Evolutionary conservation across 2,329 filamentous ascomycete genomes (phyloP), one percentile per base, ranked within the genome.

Genomic region (Lachnellula suecica): DNA sequence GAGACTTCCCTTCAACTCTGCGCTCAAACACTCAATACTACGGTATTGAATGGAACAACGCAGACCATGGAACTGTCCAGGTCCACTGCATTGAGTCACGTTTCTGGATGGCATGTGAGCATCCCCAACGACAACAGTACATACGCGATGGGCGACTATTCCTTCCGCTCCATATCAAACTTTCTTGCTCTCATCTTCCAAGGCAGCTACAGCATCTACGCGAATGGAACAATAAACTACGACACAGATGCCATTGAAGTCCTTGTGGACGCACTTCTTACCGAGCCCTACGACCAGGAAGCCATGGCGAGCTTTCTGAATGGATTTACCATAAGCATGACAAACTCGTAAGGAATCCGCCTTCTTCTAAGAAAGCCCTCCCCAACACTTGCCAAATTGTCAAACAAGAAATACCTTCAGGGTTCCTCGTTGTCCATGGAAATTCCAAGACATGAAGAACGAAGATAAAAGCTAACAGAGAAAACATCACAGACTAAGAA

Each of bases 1-100:
- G 27, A 31, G 15, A 10, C 27, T 10, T 31, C 27, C 9, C 27
- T 31, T 31, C 4, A 31, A 31, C 27, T 31, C 27, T 31, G 27
- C 27, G 15, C 27, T 13, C 15, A 31, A 31, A 31, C 27, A 13
- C 27, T 31, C 4, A 31, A 31, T 13, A 31, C 4, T 10, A 31
- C 27, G 27, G 79, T 79, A 64, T 77, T 91, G 79, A 20, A 25
- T 35, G 27, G 44, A 31, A 31, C 9, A 8, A 31, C 27, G 9
- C 15, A 31, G 4, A 31, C 27, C 2, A 10, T 31, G 15, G 27
- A 31, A 13, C 15, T 31, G 15, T 31, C 27, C 9, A 31, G 27
- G 27, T 31, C 27, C 9, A 31, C 27, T 31, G 27, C 27, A 31
- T 13, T 31, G 9, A 31, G 27, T 13, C 9, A 31, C 9, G 15